Evolutionary conservation across 768 basidiomycete genomes (phyloP).

Genomic region (Xerocomus spinulosus): DNA sequence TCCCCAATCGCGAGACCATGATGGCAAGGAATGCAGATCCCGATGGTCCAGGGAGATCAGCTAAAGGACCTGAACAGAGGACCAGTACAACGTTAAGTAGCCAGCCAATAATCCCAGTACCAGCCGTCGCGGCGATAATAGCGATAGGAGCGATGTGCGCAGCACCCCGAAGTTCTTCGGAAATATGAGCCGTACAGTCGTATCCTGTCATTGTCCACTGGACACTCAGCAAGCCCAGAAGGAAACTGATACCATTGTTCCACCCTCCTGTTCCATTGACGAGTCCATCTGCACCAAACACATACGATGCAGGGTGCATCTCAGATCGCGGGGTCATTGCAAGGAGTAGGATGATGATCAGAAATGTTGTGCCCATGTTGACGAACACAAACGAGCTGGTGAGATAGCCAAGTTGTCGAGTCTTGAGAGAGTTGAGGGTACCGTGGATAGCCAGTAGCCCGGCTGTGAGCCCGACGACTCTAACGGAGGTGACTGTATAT

Average conservation of each 20-base stretch:
- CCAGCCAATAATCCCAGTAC: constrained; percentile 53
- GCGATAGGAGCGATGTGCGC: constrained; percentile 45
- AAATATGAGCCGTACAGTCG: constrained; percentile 23
- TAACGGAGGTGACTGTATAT: constrained; percentile 34
- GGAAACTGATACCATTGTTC: constrained; percentile 39
- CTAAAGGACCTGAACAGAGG: constrained; percentile 51
- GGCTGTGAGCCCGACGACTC: constrained; percentile 39
- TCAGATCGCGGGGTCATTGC: constrained; percentile 42
- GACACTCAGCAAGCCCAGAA: constrained; percentile 45
- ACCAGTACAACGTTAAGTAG: constrained; percentile 60
- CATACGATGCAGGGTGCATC: constrained; percentile 55
- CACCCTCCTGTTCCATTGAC: constrained; percentile 42
- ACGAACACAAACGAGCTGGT: constrained; percentile 39
- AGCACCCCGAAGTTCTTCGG: constrained; percentile 50
- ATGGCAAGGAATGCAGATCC: constrained; percentile 56
- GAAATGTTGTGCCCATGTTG: constrained; percentile 40
- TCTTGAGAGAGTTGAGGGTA: constrained; percentile 42
- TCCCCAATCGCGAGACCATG: constrained; percentile 52
- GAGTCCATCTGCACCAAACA: constrained; percentile 45
- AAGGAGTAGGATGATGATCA: constrained; percentile 42
- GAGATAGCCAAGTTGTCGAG: constrained; percentile 32
- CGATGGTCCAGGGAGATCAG: constrained; percentile 46
- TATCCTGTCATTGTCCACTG: constrained; percentile 43
- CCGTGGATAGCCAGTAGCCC: constrained; percentile 41
- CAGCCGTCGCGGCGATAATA: constrained; percentile 42